phyloP scores from a whole-genome alignment of 2,329 filamentous ascomycete species.

The Didymella arachidicola region DNA sequence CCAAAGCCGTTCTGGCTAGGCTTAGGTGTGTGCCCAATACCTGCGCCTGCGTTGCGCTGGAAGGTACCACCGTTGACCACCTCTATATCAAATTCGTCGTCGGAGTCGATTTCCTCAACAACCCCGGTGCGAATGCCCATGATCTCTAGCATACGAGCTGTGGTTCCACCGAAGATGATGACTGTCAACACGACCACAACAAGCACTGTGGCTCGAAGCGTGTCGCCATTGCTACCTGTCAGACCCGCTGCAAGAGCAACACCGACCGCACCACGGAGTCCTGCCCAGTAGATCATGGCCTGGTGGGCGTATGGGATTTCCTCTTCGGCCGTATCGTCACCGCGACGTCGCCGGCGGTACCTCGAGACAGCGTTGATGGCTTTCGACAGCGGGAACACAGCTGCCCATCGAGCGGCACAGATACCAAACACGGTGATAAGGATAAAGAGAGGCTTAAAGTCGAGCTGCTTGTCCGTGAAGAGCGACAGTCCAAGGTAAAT shows the following conservation, averaged over 20 bases:
- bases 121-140: constrained; percentile 95
- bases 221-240: constrained; percentile 79
- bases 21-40: constrained; percentile 78
- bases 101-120: constrained; percentile 94
- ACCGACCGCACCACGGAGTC: constrained; percentile 91
- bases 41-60: constrained; percentile 79
- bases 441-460: constrained; percentile 94
- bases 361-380: constrained; percentile 92
- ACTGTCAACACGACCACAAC: constrained; percentile 97
- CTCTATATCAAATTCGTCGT: constrained; percentile 98
- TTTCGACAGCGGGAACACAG: constrained; percentile 90
- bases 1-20: constrained; percentile 62
- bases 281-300: constrained; percentile 99
- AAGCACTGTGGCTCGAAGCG: constrained; percentile 91
- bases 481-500: constrained; percentile 96
- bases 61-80: constrained; percentile 71
- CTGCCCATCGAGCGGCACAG: constrained; percentile 88
- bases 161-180: constrained; percentile 98
- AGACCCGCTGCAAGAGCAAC: constrained; percentile 92
- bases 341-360: constrained; percentile 80
- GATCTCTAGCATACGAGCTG: constrained; percentile 96
- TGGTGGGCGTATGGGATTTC: constrained; percentile 95
- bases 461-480: constrained; percentile 86
- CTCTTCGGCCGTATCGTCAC: constrained; percentile 75
- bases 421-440: constrained; percentile 91